Percentiles rank a stretch among this genome's conserved stretches.
phyloP scores from a whole-genome alignment of 345 rosid species.

The Syzygium aromaticum region DNA sequence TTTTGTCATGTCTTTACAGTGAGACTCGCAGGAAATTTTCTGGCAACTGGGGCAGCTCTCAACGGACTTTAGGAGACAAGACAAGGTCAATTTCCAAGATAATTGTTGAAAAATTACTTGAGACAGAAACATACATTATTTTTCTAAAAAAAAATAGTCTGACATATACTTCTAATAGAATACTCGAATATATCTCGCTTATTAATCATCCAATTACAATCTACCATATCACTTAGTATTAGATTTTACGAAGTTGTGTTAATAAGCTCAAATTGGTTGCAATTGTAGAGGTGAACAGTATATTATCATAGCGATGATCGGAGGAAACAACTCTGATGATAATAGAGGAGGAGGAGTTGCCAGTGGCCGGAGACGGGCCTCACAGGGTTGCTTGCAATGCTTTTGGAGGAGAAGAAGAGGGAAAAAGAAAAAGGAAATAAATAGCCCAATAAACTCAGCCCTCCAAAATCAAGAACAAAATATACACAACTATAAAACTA shows the following conservation, averaged over 20 bases:
- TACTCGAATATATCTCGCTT: background rate
- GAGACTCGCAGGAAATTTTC: background rate
- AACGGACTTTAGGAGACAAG: background rate
- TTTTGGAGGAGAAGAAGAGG: background rate
- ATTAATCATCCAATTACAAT: background rate
- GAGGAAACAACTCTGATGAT: background rate
- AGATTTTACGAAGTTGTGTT: background rate
- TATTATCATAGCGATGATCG: background rate
- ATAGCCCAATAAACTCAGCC: background rate
- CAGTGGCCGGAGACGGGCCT: background rate
- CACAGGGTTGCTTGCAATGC: background rate
- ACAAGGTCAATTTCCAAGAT: background rate
- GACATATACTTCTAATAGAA: background rate
- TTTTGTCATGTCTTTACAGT: background rate
- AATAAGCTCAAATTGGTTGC: background rate
- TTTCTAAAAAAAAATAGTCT: background rate
- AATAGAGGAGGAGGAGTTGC: background rate
- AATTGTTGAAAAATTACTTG: background rate
- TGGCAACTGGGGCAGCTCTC: background rate
- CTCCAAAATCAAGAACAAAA: background rate
- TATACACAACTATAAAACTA: background rate
- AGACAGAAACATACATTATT: background rate
- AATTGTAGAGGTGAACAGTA: background rate
- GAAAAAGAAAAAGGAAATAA: background rate
- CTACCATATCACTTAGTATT: background rate